Evolutionary conservation across 1,139 yeast genomes (phyloP).

Genomic region (Sugiyamaella xylanicola): DNA sequence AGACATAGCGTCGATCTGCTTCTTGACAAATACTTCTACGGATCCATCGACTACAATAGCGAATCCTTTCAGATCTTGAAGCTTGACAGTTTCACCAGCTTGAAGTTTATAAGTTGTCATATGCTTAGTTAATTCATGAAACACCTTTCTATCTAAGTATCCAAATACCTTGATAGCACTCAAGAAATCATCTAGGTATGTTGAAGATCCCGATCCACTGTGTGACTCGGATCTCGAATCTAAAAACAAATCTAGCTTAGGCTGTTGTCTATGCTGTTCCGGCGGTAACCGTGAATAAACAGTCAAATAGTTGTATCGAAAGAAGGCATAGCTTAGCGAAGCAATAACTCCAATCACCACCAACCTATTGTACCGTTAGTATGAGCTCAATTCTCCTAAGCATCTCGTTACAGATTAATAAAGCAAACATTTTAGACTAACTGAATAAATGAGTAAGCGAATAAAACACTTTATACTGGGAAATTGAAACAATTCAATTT

Average conservation of each 20-base stretch:
- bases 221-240: constrained; percentile 42
- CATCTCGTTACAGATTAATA: no score
- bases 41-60: constrained; percentile 94
- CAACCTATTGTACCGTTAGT: constrained; percentile 26
- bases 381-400: no score
- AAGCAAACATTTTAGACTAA: no score
- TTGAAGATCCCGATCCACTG: constrained; percentile 48
- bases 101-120: constrained; percentile 87
- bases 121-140: constrained; percentile 87
- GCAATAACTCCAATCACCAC: constrained; percentile 27
- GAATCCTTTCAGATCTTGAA: constrained; percentile 80
- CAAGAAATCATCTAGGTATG: constrained; percentile 83
- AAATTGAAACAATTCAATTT: no score
- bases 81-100: constrained; percentile 70
- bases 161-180: constrained; percentile 94
- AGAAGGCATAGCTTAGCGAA: constrained; percentile 43
- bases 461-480: no score
- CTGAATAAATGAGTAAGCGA: no score
- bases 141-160: constrained; percentile 83
- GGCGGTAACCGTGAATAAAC: constrained; percentile 55
- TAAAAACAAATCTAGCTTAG: constrained; percentile 48
- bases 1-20: constrained; percentile 30
- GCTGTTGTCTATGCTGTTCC: constrained; percentile 51
- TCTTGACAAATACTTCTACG: constrained; percentile 72
- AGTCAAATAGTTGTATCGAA: constrained; percentile 55